phyloP scores from a whole-genome alignment of 495 filamentous ascomycete genomes.

The Penicillium coprophilum region DNA sequence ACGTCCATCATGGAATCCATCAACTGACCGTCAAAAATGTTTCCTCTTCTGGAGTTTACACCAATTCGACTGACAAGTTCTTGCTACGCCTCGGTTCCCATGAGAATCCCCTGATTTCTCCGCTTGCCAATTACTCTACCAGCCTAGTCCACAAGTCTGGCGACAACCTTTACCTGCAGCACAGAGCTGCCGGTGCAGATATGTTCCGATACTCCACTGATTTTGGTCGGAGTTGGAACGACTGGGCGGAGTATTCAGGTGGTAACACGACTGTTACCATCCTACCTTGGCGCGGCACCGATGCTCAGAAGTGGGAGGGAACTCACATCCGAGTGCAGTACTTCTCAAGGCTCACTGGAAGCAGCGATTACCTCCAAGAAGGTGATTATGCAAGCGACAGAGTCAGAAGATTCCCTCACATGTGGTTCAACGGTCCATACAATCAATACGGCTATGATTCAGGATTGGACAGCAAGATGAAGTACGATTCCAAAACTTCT shows the following conservation, averaged over 20 bases:
- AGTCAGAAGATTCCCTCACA: slow-evolving; percentile 56
- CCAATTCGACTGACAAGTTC: slow-evolving; percentile 46
- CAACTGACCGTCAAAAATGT: slow-evolving; percentile 45
- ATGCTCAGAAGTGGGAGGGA: slow-evolving; percentile 57
- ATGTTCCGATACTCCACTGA: slow-evolving; percentile 57
- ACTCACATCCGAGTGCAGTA: slow-evolving; percentile 63
- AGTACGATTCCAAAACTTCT: slow-evolving; percentile 44
- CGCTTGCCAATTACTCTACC: slow-evolving; percentile 56
- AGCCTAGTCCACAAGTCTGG: slow-evolving; percentile 42
- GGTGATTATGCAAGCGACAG: slow-evolving; percentile 45
- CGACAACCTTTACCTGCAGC: slow-evolving; percentile 44
- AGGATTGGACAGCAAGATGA: slow-evolving; percentile 54
- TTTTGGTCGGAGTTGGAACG: slow-evolving; percentile 47
- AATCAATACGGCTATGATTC: slow-evolving; percentile 65
- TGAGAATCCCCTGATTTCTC: slow-evolving; percentile 53
- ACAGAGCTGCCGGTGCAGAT: slow-evolving; percentile 59
- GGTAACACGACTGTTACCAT: slow-evolving; percentile 36
- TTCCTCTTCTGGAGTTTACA: slow-evolving; percentile 31
- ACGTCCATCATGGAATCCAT: slow-evolving; percentile 52
- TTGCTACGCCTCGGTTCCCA: slow-evolving; percentile 46
- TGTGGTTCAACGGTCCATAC: slow-evolving; percentile 59
- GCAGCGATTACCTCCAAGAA: slow-evolving; percentile 58
- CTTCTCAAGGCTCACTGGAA: slow-evolving; percentile 58
- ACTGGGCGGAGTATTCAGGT: slow-evolving; percentile 53
- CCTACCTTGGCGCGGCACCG: slow-evolving; percentile 50